Evolutionary conservation across 352 stramenopile genomes (phyloP), one percentile per base, ranked within the genome.

Genomic region (Pythium volutum): DNA sequence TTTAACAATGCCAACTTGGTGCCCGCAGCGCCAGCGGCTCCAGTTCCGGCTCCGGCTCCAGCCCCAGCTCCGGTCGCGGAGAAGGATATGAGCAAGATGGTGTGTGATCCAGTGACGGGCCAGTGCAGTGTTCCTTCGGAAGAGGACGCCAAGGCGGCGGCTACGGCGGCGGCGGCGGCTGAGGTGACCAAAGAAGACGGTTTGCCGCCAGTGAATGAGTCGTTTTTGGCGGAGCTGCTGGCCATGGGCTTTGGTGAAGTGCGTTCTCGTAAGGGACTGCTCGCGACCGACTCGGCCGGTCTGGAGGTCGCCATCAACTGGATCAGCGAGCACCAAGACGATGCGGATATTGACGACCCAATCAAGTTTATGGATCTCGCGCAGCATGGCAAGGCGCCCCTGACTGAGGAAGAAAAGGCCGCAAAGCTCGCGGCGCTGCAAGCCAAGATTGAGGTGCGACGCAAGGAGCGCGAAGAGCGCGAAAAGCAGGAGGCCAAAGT

Each of bases 171-270:
- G 20, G 58, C 58, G 0, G 50, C 48, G 3, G 38, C 61, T 9
- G 50, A 59, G 29, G 48, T 69, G 15, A 62, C 69, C 4, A 73
- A 83, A 23, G 62, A 33, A 15, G 73, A 77, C 45, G 75, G 62
- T 0, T 43, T 74, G 7, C 81, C 79, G 20, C 70, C 79, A 26
- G 83, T 93, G 53, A 91, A 93, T 42, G 77, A 90, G 33, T 64
- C 76, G 7, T 76, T 93, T 25, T 62, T 95, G 52, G 59, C 54
- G 1, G 76, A 93, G 59, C 60, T 94, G 39, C 75, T 78, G 20
- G 86, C 95, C 22, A 96, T 97, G 88, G 89, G 87, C 4, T 97
- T 97, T 29, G 61, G 77, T 11, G 87, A 95, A 48, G 63, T 96
- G 10, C 81, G 78, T 11, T 81, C 78, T 2, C 81, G 84, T 55